Conservation (phyloP, 495 filamentous ascomycete species). For the Cryomyces minteri region DNA sequence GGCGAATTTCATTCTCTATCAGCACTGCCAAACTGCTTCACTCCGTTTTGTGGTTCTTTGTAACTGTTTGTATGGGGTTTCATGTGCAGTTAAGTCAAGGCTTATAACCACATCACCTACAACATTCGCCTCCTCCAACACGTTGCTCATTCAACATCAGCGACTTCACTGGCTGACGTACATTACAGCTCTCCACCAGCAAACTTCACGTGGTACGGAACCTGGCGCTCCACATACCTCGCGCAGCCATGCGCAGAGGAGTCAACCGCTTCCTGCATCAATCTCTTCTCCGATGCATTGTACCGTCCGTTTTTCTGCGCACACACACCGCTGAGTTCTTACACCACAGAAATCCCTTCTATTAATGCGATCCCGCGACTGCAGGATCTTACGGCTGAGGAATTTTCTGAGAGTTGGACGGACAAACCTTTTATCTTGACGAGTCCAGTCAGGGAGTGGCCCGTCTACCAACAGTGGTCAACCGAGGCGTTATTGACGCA, state of each 20-base stretch:
- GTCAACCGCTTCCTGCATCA: constrained; percentile 43
- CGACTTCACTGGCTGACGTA: too few species aligned
- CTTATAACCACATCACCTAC: too few species aligned
- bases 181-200: constrained; percentile 12
- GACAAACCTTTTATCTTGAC: constrained; percentile 80
- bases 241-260: constrained; percentile 31
- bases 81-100: too few species aligned
- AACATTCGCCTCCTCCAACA: too few species aligned
- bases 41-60: too few species aligned
- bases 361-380: constrained; percentile 58
- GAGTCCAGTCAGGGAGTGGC: constrained; percentile 68
- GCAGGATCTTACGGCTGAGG: constrained; percentile 43
- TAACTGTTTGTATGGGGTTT: too few species aligned
- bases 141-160: too few species aligned
- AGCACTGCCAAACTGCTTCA: too few species aligned
- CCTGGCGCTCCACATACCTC: constrained; percentile 72
- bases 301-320: constrained; percentile 87
- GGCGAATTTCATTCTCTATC: too few species aligned
- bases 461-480: constrained; percentile 58
- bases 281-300: constrained; percentile 79
- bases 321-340: constrained; percentile 47
- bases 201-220: constrained; percentile 59
- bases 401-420: constrained; percentile 61
- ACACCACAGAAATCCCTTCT: constrained; percentile 47
- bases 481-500: constrained; percentile 38